A percentile compares a stretch with the other conserved stretches of the same genome.
phyloP scores from a whole-genome alignment of 257 asterid genomes.

The Mentha longifolia region DNA sequence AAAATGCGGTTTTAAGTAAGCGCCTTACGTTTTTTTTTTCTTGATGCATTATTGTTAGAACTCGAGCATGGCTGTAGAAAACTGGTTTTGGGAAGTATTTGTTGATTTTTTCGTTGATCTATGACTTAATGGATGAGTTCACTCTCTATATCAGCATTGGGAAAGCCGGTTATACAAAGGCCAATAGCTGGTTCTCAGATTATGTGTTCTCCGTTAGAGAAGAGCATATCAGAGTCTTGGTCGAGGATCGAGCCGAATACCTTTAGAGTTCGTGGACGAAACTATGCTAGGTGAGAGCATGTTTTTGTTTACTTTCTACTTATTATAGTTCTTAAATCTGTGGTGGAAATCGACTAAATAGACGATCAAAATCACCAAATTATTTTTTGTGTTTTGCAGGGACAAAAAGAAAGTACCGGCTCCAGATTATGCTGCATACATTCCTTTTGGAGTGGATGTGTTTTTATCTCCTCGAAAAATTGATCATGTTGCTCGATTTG shows the following conservation, averaged over 20 bases:
- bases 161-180: slow-evolving; percentile 64
- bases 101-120: too few species aligned
- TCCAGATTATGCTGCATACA: slow-evolving; percentile 65
- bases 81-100: too few species aligned
- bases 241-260: slow-evolving; percentile 67
- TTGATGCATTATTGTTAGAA: not conserved
- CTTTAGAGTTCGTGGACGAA: slow-evolving; percentile 81
- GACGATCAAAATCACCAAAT: slow-evolving; percentile 4
- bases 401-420: slow-evolving; percentile 92
- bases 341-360: not conserved
- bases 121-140: too few species aligned
- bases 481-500: slow-evolving; percentile 81
- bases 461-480: slow-evolving; percentile 83
- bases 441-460: slow-evolving; percentile 89
- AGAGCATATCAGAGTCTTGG: slow-evolving; percentile 72
- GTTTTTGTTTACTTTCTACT: slow-evolving; percentile 1
- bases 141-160: slow-evolving; percentile 54
- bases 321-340: not conserved
- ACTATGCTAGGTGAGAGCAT: slow-evolving; percentile 60
- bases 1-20: slow-evolving; percentile 63
- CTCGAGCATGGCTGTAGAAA: too few species aligned
- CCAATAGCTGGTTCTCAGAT: slow-evolving; percentile 94
- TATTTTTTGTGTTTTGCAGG: slow-evolving; percentile 49
- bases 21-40: slow-evolving; percentile 8
- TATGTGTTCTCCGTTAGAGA: slow-evolving; percentile 65